phyloP scores from a whole-genome alignment of 257 asterid genomes.

The Eustoma russellianum region DNA sequence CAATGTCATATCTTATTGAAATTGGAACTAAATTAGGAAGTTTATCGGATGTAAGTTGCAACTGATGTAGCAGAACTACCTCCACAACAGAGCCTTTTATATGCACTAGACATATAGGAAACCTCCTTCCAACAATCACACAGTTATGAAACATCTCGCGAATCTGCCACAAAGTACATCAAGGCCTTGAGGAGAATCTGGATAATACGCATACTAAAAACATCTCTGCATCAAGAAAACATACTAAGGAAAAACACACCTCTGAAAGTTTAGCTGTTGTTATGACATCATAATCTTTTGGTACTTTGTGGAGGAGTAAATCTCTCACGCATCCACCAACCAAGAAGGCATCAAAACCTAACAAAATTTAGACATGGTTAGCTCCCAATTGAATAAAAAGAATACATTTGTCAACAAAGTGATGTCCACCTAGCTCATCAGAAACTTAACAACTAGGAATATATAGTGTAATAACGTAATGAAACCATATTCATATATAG shows the following conservation, averaged over 20 bases:
- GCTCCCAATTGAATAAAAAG: background rate
- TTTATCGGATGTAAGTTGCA: background rate
- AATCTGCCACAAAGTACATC: slow-evolving; percentile 34
- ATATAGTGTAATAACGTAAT: too few relatives aligned
- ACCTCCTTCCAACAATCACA: slow-evolving; percentile 56
- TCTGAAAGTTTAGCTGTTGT: slow-evolving; percentile 64
- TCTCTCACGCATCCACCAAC: slow-evolving; percentile 99
- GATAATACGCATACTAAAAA: background rate
- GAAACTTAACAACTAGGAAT: too few relatives aligned
- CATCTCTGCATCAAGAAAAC: slow-evolving; percentile 8
- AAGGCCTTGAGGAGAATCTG: background rate
- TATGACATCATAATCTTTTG: slow-evolving; percentile 88
- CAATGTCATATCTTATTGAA: background rate
- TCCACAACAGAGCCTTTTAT: slow-evolving; percentile 51
- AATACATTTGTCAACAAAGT: background rate
- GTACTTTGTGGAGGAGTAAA: slow-evolving; percentile 64
- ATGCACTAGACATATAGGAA: slow-evolving; percentile 75
- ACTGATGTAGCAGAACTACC: slow-evolving; percentile 38
- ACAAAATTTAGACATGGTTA: background rate
- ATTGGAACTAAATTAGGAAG: background rate
- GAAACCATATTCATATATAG: too few relatives aligned
- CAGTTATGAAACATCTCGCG: slow-evolving; percentile 34
- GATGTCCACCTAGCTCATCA: too few relatives aligned
- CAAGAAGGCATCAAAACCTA: slow-evolving; percentile 81
- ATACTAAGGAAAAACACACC: slow-evolving; percentile 30